phyloP scores from a whole-genome alignment of 2,329 filamentous ascomycete genomes.

The Akanthomyces uredinophilus region DNA sequence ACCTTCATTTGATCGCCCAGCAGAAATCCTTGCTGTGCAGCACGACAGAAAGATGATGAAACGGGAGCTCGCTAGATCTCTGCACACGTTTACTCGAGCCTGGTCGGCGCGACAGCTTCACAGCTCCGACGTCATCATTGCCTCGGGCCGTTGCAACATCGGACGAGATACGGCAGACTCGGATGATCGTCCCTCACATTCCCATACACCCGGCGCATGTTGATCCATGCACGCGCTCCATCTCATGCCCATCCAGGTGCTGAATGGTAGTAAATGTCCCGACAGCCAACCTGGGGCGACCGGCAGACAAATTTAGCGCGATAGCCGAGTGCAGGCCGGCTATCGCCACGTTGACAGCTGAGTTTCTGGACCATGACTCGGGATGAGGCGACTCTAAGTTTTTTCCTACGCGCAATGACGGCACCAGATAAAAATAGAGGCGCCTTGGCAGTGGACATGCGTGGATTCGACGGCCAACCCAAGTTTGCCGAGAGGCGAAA shows the following conservation, averaged over 20 bases:
- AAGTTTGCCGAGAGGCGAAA: background rate
- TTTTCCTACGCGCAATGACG: background rate
- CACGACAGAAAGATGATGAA: background rate
- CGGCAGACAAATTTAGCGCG: background rate
- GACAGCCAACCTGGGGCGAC: background rate
- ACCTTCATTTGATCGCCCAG: background rate
- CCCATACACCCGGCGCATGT: background rate
- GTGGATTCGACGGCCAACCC: background rate
- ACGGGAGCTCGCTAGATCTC: background rate
- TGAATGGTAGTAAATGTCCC: background rate
- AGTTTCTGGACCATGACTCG: background rate
- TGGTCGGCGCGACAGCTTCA: background rate
- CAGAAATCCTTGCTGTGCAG: background rate
- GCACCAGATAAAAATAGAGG: background rate
- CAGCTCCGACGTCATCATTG: background rate
- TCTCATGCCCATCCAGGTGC: background rate
- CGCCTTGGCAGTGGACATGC: background rate
- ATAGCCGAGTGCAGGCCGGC: slow-evolving; percentile 5
- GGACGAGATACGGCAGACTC: background rate
- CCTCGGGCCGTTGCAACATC: background rate
- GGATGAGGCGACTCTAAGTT: slow-evolving; percentile 5
- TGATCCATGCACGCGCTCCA: background rate
- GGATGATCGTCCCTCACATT: background rate
- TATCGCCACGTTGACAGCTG: background rate
- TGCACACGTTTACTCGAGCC: background rate